Evolutionary conservation across 169 alveolate species (phyloP).

Genomic region (Cryptosporidium ryanae): DNA sequence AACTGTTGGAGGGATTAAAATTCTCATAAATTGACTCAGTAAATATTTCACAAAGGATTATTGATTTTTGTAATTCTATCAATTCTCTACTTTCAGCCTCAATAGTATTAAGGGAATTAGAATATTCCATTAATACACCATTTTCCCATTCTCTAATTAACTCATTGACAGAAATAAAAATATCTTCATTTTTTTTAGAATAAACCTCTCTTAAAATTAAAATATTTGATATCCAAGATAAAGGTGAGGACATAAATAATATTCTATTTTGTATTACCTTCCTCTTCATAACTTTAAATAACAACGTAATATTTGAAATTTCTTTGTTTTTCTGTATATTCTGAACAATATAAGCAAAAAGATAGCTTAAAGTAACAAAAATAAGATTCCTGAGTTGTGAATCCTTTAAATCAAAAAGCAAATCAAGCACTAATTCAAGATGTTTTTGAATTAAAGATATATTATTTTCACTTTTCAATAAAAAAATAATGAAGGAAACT

Average conservation of each 20-base stretch:
- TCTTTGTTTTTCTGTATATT: neutral
- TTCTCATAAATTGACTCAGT: neutral
- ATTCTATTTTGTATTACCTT: neutral
- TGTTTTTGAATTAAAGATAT: neutral
- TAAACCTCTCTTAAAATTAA: neutral
- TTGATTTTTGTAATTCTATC: slow-evolving; percentile 12
- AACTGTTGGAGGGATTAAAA: neutral
- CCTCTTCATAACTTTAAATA: slow-evolving; percentile 9
- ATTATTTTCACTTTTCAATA: slow-evolving; percentile 6
- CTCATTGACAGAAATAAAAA: neutral
- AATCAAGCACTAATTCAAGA: slow-evolving; percentile 12
- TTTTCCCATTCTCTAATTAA: neutral
- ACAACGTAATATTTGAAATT: neutral
- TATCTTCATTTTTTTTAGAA: neutral
- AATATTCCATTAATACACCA: neutral
- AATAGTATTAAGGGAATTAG: neutral
- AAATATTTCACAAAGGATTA: slow-evolving; percentile 5
- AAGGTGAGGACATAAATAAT: slow-evolving; percentile 15
- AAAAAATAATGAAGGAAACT: slow-evolving; percentile 19
- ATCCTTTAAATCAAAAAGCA: slow-evolving; percentile 19
- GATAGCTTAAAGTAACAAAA: slow-evolving; percentile 21
- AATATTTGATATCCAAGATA: slow-evolving; percentile 25
- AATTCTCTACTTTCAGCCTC: neutral
- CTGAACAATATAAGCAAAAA: slow-evolving; percentile 6
- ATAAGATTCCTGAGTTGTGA: slow-evolving; percentile 38